Evolutionary conservation across 2,329 filamentous ascomycete species (phyloP).

Genomic region (Trichoderma afroharzianum): DNA sequence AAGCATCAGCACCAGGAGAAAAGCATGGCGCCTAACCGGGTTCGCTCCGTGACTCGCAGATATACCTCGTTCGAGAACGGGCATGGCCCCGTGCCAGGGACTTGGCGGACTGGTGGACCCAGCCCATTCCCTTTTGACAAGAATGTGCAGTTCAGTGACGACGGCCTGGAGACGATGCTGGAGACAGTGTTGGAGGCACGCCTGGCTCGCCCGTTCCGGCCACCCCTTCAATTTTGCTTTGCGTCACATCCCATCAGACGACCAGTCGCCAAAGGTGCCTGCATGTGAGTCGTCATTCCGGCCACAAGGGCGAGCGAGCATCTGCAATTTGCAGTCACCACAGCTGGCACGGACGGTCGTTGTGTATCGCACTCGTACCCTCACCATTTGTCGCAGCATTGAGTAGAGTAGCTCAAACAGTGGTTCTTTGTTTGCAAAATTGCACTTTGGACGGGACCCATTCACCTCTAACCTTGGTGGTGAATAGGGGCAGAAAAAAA

Average conservation of each 20-base stretch:
- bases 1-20: background rate
- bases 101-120: slow-evolving; percentile 13
- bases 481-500: slow-evolving; percentile 13
- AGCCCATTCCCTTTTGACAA: slow-evolving; percentile 17
- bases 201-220: slow-evolving; percentile 8
- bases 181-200: slow-evolving; percentile 10
- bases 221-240: slow-evolving; percentile 18
- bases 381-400: background rate
- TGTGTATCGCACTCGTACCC: background rate
- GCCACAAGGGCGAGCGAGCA: slow-evolving; percentile 1
- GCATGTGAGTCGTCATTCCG: slow-evolving; percentile 17
- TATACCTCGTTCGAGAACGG: slow-evolving; percentile 21
- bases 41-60: slow-evolving; percentile 19
- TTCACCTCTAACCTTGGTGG: background rate
- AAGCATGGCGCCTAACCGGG: slow-evolving; percentile 6
- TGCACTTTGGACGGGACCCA: background rate
- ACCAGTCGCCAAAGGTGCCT: slow-evolving; percentile 12
- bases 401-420: background rate
- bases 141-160: slow-evolving; percentile 16
- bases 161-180: slow-evolving; percentile 8
- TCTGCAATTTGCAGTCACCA: slow-evolving; percentile 8
- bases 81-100: slow-evolving; percentile 15
- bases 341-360: background rate
- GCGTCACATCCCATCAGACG: slow-evolving; percentile 18
- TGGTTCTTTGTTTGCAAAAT: background rate